phyloP scores from a whole-genome alignment of 2,329 filamentous ascomycete species.

The Trichoderma aggressivum region DNA sequence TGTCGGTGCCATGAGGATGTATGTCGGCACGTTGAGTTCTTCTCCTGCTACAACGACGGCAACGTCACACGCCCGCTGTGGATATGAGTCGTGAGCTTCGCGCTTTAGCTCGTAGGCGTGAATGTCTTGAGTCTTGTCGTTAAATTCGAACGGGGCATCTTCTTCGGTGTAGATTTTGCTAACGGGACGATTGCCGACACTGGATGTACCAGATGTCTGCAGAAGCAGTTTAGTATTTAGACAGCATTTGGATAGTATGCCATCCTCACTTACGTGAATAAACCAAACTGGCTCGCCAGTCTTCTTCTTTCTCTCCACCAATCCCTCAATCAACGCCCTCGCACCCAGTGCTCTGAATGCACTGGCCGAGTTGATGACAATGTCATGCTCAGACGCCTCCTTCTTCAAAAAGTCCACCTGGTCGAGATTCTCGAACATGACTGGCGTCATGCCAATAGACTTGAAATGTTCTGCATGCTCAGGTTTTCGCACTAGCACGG shows the following conservation, averaged over 20 bases:
- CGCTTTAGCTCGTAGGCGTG: constrained; percentile 39
- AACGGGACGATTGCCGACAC: constrained; percentile 41
- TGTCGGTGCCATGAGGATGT: constrained; percentile 44
- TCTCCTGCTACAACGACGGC: constrained; percentile 39
- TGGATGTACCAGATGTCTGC: constrained; percentile 42
- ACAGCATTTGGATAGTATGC: neutral
- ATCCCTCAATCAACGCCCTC: constrained; percentile 40
- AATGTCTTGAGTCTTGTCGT: constrained; percentile 42
- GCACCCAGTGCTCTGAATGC: constrained; percentile 38
- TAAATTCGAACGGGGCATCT: constrained; percentile 32
- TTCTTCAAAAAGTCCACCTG: constrained; percentile 24
- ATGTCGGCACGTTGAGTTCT: constrained; percentile 40
- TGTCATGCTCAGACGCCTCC: constrained; percentile 27
- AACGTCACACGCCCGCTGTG: constrained; percentile 44
- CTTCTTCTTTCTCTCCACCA: constrained; percentile 36
- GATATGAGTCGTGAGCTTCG: constrained; percentile 37
- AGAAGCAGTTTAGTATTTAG: neutral
- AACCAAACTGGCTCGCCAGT: constrained; percentile 37
- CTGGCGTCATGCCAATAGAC: constrained; percentile 23
- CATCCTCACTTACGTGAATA: constrained; percentile 34
- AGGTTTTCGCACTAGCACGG: constrained; percentile 28
- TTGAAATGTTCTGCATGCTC: constrained; percentile 26
- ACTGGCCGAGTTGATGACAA: constrained; percentile 43
- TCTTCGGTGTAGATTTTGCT: constrained; percentile 28
- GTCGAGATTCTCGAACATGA: constrained; percentile 27